Conservation (phyloP, 805 yeast species). For the Zygosaccharomyces pseudorouxii region DNA sequence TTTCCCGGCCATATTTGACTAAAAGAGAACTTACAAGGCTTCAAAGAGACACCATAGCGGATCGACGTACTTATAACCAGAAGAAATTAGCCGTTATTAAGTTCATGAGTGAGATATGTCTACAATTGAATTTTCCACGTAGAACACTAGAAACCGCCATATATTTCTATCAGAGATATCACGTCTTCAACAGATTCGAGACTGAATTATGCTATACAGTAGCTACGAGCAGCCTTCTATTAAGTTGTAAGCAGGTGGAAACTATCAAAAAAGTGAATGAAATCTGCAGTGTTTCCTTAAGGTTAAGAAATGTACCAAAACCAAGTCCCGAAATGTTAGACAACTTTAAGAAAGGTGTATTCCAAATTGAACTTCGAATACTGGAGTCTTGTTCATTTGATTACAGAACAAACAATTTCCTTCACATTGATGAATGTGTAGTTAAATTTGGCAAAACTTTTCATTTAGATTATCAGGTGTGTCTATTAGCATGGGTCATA, state of each 20-base stretch:
- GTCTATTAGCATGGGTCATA: constrained; percentile 66
- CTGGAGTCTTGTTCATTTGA: constrained; percentile 78
- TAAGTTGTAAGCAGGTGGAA: constrained; percentile 78
- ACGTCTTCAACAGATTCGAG: constrained; percentile 59
- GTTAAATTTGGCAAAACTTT: constrained; percentile 55
- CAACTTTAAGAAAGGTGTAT: constrained; percentile 49
- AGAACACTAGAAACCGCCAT: constrained; percentile 65
- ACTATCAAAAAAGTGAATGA: constrained; percentile 72
- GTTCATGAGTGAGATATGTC: constrained; percentile 50
- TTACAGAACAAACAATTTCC: constrained; percentile 51
- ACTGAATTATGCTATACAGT: constrained; percentile 52
- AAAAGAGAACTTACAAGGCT: constrained; percentile 48
- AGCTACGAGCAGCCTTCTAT: constrained; percentile 62
- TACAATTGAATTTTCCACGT: constrained; percentile 59
- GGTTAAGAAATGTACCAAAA: constrained; percentile 28
- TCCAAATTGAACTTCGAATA: constrained; percentile 63
- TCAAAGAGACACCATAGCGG: constrained; percentile 50
- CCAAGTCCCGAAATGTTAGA: constrained; percentile 41
- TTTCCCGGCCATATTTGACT: constrained; percentile 60
- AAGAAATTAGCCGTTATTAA: constrained; percentile 51
- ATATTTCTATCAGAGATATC: constrained; percentile 67
- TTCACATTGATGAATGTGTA: constrained; percentile 58
- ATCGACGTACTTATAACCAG: constrained; percentile 46
- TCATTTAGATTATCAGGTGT: constrained; percentile 42
- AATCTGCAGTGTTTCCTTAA: constrained; percentile 42